Conservation (phyloP, 768 basidiomycete species). For the Termitomyces sp. region DNA sequence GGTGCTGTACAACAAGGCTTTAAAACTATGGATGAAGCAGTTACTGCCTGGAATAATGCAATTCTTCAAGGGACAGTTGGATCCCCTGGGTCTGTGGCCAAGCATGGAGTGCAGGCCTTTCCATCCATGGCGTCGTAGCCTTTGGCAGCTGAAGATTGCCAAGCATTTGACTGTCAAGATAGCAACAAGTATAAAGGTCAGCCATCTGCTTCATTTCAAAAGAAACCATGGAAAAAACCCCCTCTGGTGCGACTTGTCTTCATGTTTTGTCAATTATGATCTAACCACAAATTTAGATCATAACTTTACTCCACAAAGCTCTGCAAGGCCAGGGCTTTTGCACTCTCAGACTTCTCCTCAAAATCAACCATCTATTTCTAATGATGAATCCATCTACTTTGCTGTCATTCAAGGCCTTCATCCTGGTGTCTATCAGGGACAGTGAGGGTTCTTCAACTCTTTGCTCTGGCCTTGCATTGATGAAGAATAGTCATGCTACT, state of each 20-base stretch:
- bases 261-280: too few species aligned
- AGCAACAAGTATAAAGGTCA: too few species aligned
- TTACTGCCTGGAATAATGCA: background rate
- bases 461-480: background rate
- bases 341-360: background rate
- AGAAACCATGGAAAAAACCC: too few species aligned
- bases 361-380: background rate
- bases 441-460: background rate
- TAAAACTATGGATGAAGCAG: background rate
- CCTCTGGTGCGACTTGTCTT: too few species aligned
- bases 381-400: background rate
- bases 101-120: background rate
- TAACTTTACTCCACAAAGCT: too few species aligned
- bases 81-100: background rate
- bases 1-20: background rate
- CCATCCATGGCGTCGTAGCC: background rate
- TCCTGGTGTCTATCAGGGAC: constrained; percentile 2
- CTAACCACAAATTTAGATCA: too few species aligned
- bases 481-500: background rate
- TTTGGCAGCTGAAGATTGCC: background rate
- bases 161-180: too few species aligned
- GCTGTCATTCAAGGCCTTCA: background rate
- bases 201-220: too few species aligned
- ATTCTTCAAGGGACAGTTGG: background rate
- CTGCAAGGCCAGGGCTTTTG: background rate